These are phyloP conservation scores for Epichloe gansuensis DNA, from an alignment of 2,329 filamentous ascomycete genomes.

Conservation along the genomic window DNA sequence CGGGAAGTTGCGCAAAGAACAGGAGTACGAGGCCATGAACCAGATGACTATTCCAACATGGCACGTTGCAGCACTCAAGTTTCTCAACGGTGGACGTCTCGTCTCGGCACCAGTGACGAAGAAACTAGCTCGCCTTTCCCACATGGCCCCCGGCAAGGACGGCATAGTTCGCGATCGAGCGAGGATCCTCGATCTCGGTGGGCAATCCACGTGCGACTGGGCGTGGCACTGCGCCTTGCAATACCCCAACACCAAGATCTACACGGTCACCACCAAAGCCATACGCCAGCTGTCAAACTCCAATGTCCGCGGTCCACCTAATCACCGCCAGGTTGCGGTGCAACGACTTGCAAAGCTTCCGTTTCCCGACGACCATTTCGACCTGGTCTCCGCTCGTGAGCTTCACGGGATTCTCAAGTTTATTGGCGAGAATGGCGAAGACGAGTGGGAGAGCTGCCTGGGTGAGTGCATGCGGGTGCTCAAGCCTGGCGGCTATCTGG, in stretches of 20 bases:
- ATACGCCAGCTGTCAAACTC: constrained; percentile 59
- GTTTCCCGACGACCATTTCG: constrained; percentile 77
- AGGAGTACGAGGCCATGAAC: constrained; percentile 66
- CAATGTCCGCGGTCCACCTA: constrained; percentile 70
- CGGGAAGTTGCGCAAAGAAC: constrained; percentile 56
- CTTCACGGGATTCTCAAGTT: constrained; percentile 77
- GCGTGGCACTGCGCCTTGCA: constrained; percentile 85
- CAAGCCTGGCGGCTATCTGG: constrained; percentile 85
- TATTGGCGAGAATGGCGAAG: constrained; percentile 50
- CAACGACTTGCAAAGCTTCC: constrained; percentile 68
- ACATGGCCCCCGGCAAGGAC: constrained; percentile 30
- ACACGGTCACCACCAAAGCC: constrained; percentile 70
- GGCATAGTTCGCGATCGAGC: constrained; percentile 40
- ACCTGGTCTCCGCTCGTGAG: constrained; percentile 80
- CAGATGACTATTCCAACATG: constrained; percentile 53
- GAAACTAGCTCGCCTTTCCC: constrained; percentile 43
- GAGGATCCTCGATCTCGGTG: constrained; percentile 75
- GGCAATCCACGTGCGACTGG: constrained; percentile 81
- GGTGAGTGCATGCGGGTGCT: constrained; percentile 80
- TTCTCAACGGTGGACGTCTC: constrained; percentile 52
- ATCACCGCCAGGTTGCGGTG: constrained; percentile 76
- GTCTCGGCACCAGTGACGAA: constrained; percentile 53
- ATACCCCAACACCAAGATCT: constrained; percentile 75
- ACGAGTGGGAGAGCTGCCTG: constrained; percentile 83
- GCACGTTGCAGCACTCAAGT: constrained; percentile 49